Percentiles rank a stretch among this genome's conserved stretches.
phyloP scores from a whole-genome alignment of 164 flowering plant species.

The Umbellularia californica region DNA sequence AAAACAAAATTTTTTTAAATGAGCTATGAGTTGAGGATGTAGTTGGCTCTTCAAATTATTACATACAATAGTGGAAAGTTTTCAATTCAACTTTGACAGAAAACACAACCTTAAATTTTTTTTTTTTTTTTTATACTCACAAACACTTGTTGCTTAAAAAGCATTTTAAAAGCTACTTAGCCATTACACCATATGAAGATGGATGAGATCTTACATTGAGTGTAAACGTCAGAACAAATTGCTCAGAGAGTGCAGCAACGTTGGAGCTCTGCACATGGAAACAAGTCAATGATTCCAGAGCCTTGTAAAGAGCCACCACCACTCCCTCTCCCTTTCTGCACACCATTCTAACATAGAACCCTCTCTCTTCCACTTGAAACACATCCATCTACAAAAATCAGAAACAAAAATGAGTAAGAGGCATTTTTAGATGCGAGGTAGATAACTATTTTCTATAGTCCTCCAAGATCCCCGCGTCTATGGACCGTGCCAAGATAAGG shows the following conservation, averaged over 20 bases:
- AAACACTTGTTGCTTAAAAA: too few species aligned
- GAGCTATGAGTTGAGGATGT: too few species aligned
- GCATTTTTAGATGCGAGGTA: neutral
- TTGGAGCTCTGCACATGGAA: constrained; percentile 54
- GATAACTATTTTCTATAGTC: too few species aligned
- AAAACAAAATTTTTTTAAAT: too few species aligned
- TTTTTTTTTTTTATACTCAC: too few species aligned
- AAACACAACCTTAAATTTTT: too few species aligned
- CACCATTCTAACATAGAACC: constrained; percentile 52
- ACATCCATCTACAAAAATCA: constrained; percentile 55
- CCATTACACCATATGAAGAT: too few species aligned
- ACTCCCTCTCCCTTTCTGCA: constrained; percentile 58
- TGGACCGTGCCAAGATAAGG: neutral
- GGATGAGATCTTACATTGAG: constrained; percentile 41
- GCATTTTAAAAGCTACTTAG: too few species aligned
- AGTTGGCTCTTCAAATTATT: too few species aligned
- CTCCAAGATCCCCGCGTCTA: neutral
- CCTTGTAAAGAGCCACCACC: constrained; percentile 51
- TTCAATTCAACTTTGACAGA: too few species aligned
- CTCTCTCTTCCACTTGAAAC: constrained; percentile 63
- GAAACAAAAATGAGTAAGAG: neutral
- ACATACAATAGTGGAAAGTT: too few species aligned
- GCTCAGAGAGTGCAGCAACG: constrained; percentile 38
- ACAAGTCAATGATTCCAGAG: constrained; percentile 58
- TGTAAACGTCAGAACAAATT: constrained; percentile 44